A percentile compares a stretch with the other conserved stretches of the same genome.
phyloP scores from a whole-genome alignment of 208 protist genomes.

The Sergeia podlipaevii region DNA sequence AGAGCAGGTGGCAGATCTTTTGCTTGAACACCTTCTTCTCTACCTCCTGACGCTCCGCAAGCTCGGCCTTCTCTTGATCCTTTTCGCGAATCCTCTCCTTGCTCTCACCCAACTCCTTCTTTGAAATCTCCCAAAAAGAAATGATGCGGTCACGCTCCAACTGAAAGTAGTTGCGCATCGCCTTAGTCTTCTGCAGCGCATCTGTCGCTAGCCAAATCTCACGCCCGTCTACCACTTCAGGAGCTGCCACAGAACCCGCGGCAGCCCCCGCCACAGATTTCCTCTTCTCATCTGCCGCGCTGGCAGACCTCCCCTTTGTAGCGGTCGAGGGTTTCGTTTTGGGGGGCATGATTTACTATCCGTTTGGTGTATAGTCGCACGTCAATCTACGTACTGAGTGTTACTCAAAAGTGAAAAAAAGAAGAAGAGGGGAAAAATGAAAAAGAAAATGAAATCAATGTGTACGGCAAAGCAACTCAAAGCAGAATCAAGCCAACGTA shows the following conservation, averaged over 20 bases:
- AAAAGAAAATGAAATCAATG: no score
- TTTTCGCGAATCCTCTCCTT: slow-evolving; percentile 82
- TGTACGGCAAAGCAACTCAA: no score
- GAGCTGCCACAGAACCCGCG: slow-evolving; percentile 11
- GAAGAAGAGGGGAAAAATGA: neutral
- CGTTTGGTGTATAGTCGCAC: no score
- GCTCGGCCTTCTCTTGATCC: slow-evolving; percentile 92
- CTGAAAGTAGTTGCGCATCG: slow-evolving; percentile 97
- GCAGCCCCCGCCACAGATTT: slow-evolving; percentile 13
- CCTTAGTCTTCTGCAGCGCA: slow-evolving; percentile 91
- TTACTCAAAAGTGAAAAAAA: neutral
- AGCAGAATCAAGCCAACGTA: no score
- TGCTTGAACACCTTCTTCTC: slow-evolving; percentile 97
- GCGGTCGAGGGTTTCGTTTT: slow-evolving; percentile 26
- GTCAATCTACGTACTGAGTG: no score
- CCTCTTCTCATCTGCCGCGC: neutral
- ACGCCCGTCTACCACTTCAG: slow-evolving; percentile 44
- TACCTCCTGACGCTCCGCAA: slow-evolving; percentile 92
- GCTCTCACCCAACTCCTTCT: slow-evolving; percentile 89
- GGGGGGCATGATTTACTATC: slow-evolving; percentile 23
- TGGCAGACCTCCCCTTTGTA: slow-evolving; percentile 10
- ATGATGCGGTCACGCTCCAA: slow-evolving; percentile 96
- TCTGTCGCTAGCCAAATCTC: slow-evolving; percentile 88
- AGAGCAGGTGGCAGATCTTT: slow-evolving; percentile 96
- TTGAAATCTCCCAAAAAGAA: slow-evolving; percentile 95